A percentile compares a stretch with the other conserved stretches of the same genome.
These are phyloP conservation scores for Corylus americana DNA, from an alignment of 306 rosid genomes.

Conservation along the genomic window DNA sequence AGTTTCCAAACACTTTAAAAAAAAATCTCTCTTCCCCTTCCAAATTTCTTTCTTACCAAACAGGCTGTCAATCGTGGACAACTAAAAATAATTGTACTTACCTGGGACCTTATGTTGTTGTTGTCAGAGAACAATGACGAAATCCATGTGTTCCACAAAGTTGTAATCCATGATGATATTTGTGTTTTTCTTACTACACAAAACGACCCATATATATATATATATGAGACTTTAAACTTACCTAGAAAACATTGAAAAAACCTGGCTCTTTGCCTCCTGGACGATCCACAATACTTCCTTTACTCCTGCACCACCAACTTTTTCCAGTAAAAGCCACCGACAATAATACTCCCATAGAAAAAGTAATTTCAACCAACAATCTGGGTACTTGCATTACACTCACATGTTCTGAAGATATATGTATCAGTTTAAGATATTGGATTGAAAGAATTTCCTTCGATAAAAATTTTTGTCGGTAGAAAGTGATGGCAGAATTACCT, in stretches of 20 bases:
- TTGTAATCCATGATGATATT: background rate
- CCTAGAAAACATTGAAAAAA: slow-evolving; percentile 10
- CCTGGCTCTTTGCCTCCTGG: slow-evolving; percentile 8
- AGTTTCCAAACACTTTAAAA: too few species aligned
- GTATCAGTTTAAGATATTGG: too few species aligned
- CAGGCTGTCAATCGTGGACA: background rate
- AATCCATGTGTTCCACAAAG: background rate
- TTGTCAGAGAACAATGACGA: background rate
- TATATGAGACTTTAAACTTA: background rate
- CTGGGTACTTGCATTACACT: background rate
- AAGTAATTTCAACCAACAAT: background rate
- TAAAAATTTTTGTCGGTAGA: too few species aligned
- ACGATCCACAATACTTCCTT: slow-evolving; percentile 5
- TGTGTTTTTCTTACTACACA: background rate
- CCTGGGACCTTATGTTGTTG: background rate
- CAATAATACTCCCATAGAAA: background rate
- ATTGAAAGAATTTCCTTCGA: too few species aligned
- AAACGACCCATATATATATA: background rate
- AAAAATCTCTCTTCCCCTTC: background rate
- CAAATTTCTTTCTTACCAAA: background rate
- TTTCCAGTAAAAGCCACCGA: background rate
- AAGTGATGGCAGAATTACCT: too few species aligned
- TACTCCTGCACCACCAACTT: background rate
- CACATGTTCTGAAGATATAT: too few species aligned
- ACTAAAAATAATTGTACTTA: background rate